Base-by-base conservation (phyloP, 306 rosid genomes). In the Prinsepia uniflora region DNA sequence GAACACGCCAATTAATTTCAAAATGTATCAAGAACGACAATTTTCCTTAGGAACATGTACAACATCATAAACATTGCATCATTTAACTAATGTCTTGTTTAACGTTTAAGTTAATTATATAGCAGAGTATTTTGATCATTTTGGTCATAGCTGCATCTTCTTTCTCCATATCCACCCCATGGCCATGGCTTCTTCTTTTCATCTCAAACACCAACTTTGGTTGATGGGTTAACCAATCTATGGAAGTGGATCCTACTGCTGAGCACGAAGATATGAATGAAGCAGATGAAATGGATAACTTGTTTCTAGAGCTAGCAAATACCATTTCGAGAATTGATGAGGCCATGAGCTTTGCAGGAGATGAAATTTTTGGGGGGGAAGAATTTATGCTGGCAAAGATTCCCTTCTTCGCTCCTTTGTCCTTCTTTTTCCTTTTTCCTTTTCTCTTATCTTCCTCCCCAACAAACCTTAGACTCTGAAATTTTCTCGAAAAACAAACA, bases 281-380 rank as follows among this genome's bases (percentile, higher is more conserved):
- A 41, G 19, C 84, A 10, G 96, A 91, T 59, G 99, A 97, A 64
- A 91, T 91, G 96, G 99, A 95, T 74, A 73, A 77, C 60, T 71
- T 91, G 75, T 67, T 95, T 78, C 82, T 90, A 0, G 99, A 95
- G 79, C 82, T 95, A 41, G 96, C 99, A 45, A 89, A 87, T 71
- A 95, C 99, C 19, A 95, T 95, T 81, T 97, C 99, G 15, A 97
- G 99, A 74, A 95, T 95, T 75, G 97, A 95, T 19, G 99, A 95
- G 84, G 99, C 99, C 10, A 95, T 95, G 99, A 95, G 99, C 82
- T 95, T 95, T 82, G 97, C 99, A 39, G n/a, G 97, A 95, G 90
- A 95, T 95, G 99, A n/a, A n/a, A n/a, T n/a, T n/a, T n/a, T n/a
- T n/a, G n/a, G n/a, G n/a, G n/a, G n/a, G n/a, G n/a, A n/a, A n/a